Evolutionary conservation across 192 early-diverging fungal genomes (phyloP), one percentile per base, ranked within the genome.

Genomic region (Helicostylum pulchrum): DNA sequence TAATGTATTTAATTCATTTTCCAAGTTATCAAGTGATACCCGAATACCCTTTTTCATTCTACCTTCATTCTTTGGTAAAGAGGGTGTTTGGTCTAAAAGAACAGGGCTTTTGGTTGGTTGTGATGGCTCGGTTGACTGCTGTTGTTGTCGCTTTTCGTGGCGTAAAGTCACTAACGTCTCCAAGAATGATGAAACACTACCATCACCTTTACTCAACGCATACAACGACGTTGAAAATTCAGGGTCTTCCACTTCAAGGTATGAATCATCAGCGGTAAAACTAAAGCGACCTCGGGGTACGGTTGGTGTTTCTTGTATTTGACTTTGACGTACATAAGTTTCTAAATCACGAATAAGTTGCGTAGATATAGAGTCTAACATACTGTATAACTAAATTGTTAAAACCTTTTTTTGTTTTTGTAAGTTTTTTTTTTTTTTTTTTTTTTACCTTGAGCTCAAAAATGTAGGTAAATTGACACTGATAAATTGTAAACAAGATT

Each of bases 401-500:
- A 26, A 39, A 39, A 39, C 36, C 36, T 10, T 10, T 5, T 39
- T 10, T 10, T 39, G 1, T 39, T 10, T 39, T 26, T 26, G 26
- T 10, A 49, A n/a, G n/a, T n/a, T n/a, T n/a, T n/a, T n/a, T 49
- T 20, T 9, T 5, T 5, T 15, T 20, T 49, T 26, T 30, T 21
- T 21, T 0, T 30, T 9, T 49, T 61, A 49, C 76, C 76, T 63
- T 48, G 78, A 70, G 61, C 76, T 73, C 3, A 83, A 60, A 43
- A 70, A 73, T 42, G 62, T 72, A 11, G 80, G 70, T 44, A 83
- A 52, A 50, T 83, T 83, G 7, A 71, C 47, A 26, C 66, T 65
- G 5, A 83, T 60, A 63, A 85, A 88, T 8, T 79, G 76, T 15
- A 88, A 51, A 53, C 87, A 89, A 3, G 76, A 76, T 10, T 59